Conservation (phyloP, 768 basidiomycete genomes). For the Podaxis sp. region DNA sequence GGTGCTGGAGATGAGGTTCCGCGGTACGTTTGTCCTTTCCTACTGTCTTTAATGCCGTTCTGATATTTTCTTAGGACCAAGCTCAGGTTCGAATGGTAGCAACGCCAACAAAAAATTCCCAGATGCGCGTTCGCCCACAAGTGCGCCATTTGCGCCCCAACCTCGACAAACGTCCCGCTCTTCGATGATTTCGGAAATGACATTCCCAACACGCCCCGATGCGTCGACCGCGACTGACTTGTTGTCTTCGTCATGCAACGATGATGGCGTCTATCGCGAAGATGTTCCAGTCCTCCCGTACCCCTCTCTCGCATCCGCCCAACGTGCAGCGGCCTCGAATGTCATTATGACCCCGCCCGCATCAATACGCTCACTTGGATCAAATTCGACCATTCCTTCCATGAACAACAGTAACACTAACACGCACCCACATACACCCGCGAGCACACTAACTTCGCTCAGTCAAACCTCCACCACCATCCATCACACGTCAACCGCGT, state of each 20-base stretch:
- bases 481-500: neutral
- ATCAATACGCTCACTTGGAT: constrained; percentile 48
- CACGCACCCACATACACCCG: neutral
- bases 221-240: constrained; percentile 79
- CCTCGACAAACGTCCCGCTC: constrained; percentile 68
- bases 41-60: neutral
- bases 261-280: constrained; percentile 50
- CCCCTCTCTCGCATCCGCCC: constrained; percentile 57
- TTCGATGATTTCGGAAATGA: constrained; percentile 72
- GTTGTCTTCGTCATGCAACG: constrained; percentile 33
- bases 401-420: constrained; percentile 31
- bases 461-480: neutral
- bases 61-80: constrained; percentile 25
- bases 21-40: constrained; percentile 41
- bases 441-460: constrained; percentile 1
- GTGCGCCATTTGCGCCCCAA: constrained; percentile 46
- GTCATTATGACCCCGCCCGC: constrained; percentile 39
- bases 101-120: neutral
- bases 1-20: constrained; percentile 53
- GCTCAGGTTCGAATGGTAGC: constrained; percentile 20
- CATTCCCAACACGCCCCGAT: constrained; percentile 79
- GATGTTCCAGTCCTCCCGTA: constrained; percentile 70
- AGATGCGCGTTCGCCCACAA: constrained; percentile 32
- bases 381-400: constrained; percentile 32
- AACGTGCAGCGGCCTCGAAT: constrained; percentile 31